phyloP scores from a whole-genome alignment of 2,329 filamentous ascomycete species.

The Fusarium piperis region DNA sequence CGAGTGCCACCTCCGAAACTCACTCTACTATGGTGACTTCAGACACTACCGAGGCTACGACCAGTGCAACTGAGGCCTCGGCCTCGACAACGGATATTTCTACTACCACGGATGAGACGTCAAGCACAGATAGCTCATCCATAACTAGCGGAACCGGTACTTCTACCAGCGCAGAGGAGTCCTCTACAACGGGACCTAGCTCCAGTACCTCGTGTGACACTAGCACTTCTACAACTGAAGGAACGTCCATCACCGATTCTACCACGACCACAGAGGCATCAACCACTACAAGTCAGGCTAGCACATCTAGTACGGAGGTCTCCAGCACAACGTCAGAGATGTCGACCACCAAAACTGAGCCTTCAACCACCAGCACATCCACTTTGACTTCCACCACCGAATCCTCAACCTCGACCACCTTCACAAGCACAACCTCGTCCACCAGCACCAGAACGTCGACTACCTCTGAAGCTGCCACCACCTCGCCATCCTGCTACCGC shows the following conservation, averaged over 20 bases:
- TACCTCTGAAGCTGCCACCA: neutral
- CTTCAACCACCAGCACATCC: conserved; percentile 1
- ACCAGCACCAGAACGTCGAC: conserved; percentile 1
- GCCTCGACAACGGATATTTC: neutral
- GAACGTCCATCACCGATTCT: neutral
- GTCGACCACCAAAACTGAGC: neutral
- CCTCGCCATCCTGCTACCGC: conserved; percentile 24
- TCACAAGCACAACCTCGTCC: neutral
- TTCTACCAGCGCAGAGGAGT: neutral
- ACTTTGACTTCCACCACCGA: neutral
- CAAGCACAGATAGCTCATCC: neutral
- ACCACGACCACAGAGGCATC: neutral
- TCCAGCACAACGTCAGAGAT: neutral
- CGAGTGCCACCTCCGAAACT: neutral
- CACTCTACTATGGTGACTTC: neutral
- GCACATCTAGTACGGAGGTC: neutral
- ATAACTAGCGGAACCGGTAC: neutral
- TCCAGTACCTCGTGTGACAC: neutral
- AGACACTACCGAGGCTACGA: neutral
- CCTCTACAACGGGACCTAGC: neutral
- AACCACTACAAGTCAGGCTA: neutral
- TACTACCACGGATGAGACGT: neutral
- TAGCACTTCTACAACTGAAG: neutral
- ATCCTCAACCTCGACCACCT: neutral
- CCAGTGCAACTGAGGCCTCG: neutral